Evolutionary conservation across 1,284 basidiomycete genomes (phyloP).

Genomic region (Naganishia albida): DNA sequence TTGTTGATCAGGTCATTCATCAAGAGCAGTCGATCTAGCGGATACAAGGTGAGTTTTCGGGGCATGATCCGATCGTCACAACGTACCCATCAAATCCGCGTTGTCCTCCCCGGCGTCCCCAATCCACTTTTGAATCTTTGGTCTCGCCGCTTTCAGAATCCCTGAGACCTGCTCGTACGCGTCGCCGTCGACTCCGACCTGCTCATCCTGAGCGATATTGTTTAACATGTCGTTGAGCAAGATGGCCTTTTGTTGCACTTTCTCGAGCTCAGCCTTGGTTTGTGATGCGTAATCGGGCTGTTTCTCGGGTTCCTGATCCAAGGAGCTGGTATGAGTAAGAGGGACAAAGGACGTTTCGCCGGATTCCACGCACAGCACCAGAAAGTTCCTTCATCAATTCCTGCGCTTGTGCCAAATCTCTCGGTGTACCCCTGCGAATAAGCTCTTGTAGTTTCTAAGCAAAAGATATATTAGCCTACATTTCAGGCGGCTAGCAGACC

Average conservation of each 20-base stretch:
- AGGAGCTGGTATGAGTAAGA: neutral
- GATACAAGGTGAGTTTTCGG: neutral
- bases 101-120: constrained; percentile 82
- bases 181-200: constrained; percentile 78
- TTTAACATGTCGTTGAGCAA: constrained; percentile 95
- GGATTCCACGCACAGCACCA: constrained; percentile 65
- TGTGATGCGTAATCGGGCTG: constrained; percentile 91
- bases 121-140: constrained; percentile 97
- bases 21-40: constrained; percentile 81
- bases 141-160: constrained; percentile 79
- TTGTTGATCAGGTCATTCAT: constrained; percentile 98
- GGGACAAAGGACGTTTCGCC: neutral
- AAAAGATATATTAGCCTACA: neutral
- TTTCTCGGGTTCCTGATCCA: constrained; percentile 73
- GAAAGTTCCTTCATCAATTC: constrained; percentile 96
- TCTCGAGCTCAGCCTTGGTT: constrained; percentile 85
- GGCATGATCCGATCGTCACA: neutral
- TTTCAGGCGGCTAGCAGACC: neutral
- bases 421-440: constrained; percentile 90
- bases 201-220: constrained; percentile 80
- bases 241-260: constrained; percentile 91
- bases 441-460: constrained; percentile 88
- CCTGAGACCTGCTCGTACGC: constrained; percentile 95
- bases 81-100: constrained; percentile 78
- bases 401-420: constrained; percentile 92